phyloP scores from a whole-genome alignment of 345 rosid species.

The Anacardium occidentale region DNA sequence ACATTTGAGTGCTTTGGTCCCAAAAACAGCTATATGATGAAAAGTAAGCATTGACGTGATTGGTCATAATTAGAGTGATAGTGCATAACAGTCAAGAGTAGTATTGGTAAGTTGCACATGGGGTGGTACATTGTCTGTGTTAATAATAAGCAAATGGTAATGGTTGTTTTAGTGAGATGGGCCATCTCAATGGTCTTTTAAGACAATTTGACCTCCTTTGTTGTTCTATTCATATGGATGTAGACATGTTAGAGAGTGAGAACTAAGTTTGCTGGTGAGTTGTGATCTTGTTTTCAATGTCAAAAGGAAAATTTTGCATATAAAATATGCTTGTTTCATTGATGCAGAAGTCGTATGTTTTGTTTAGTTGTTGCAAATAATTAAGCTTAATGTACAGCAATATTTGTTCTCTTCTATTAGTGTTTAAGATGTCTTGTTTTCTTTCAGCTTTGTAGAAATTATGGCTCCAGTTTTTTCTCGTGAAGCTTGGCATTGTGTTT shows the following conservation, averaged over 20 bases:
- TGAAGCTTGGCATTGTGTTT: constrained; percentile 95
- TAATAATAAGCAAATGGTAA: neutral
- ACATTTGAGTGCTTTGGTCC: no score
- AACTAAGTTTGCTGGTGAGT: neutral
- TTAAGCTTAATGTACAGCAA: no score
- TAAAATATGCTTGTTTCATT: neutral
- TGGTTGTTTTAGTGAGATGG: neutral
- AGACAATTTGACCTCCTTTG: neutral
- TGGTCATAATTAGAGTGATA: neutral
- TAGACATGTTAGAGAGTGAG: neutral
- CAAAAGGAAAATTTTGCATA: neutral
- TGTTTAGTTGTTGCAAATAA: neutral
- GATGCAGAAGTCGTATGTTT: neutral
- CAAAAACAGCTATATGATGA: no score
- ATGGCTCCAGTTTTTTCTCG: constrained; percentile 96
- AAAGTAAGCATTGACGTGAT: neutral
- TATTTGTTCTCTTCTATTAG: neutral
- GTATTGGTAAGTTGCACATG: neutral
- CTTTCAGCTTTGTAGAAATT: constrained; percentile 90
- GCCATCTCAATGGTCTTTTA: no score
- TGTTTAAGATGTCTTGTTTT: constrained; percentile 12
- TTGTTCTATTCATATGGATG: neutral
- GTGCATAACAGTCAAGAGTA: no score
- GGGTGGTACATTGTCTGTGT: neutral
- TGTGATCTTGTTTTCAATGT: constrained; percentile 2